Conservation (phyloP, 129 eudicot species). For the Cynara cardunculus region DNA sequence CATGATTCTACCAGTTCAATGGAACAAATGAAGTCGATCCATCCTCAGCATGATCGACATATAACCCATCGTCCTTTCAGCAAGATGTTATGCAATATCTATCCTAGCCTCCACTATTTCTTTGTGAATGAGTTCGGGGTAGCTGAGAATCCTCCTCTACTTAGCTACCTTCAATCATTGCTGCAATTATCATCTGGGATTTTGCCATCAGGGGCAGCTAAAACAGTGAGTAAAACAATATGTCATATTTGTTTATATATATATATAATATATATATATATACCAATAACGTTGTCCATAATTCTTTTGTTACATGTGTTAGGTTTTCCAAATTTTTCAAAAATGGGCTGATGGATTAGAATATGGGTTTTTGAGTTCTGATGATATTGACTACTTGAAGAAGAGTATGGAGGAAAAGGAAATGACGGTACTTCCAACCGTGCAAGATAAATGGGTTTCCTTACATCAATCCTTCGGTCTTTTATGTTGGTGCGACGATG, state of each 20-base stretch:
- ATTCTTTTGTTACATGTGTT: neutral
- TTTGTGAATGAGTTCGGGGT: conserved; percentile 83
- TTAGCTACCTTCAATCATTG: conserved; percentile 59
- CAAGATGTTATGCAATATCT: conserved; percentile 45
- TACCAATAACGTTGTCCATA: neutral
- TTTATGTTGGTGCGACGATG: conserved; percentile 74
- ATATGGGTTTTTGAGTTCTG: conserved; percentile 47
- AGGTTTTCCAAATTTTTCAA: conserved; percentile 72
- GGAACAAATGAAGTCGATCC: conserved; percentile 31
- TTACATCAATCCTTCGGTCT: conserved; percentile 65
- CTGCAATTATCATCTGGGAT: conserved; percentile 46
- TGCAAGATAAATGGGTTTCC: conserved; percentile 80
- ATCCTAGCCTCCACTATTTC: conserved; percentile 66
- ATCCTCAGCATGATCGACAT: conserved; percentile 19
- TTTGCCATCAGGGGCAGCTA: conserved; percentile 55
- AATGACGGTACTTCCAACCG: conserved; percentile 58
- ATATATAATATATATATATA: neutral
- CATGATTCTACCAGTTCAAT: conserved; percentile 57
- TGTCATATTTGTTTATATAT: neutral
- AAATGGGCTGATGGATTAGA: conserved; percentile 58
- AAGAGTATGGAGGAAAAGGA: conserved; percentile 48
- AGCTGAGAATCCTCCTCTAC: conserved; percentile 50
- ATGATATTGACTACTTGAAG: conserved; percentile 58
- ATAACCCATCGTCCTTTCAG: conserved; percentile 14
- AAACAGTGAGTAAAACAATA: conserved; percentile 38